Base-by-base conservation (phyloP, 345 rosid genomes). In the Camelina neglecta region DNA sequence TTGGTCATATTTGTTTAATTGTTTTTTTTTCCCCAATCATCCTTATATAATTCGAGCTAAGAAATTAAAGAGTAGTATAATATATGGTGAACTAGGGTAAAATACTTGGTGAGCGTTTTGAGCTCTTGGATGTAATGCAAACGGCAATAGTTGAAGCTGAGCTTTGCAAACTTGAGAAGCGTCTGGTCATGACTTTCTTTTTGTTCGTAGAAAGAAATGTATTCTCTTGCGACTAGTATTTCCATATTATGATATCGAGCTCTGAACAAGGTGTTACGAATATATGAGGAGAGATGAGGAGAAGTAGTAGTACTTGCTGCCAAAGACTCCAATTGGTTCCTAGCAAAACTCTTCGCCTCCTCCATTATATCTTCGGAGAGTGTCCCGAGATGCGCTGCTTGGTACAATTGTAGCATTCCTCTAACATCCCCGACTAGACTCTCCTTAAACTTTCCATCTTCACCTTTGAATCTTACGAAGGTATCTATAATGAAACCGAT, bases 131-230 rank as follows among this genome's bases (percentile, higher is more conserved):
- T 48, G 69, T 65, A 65, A 48, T 15, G 69, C 8, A 48, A 6
- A 13, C 16, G 69, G n/a, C 39, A 26, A 10, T 7, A 48, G 5
- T 45, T 45, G 69, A 65, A 65, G 24, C 16, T 65, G 24, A 48
- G 41, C 69, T 65, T 65, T 9, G 57, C 69, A 65, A 65, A 65
- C 56, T 65, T 47, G 23, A 65, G 69, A 1, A 65, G 39, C 38
- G 23, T 65, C 41, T 29, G n/a, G 9, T 65, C 42, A 36, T 47
- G 57, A 48, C 13, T 26, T 65, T 48, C 57, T 65, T 65, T 57
- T 47, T 65, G 56, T 0, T 31, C 42, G 39, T 65, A 65, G 69
- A 48, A 65, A 31, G 69, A 48, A 4, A 48, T 65, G 6, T 65
- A 65, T 31, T 65, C 44, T 48, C 56, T 48, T 16, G 57, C 57